Conservation (phyloP, 176 grass and related monocot species). For the Cocos nucifera region DNA sequence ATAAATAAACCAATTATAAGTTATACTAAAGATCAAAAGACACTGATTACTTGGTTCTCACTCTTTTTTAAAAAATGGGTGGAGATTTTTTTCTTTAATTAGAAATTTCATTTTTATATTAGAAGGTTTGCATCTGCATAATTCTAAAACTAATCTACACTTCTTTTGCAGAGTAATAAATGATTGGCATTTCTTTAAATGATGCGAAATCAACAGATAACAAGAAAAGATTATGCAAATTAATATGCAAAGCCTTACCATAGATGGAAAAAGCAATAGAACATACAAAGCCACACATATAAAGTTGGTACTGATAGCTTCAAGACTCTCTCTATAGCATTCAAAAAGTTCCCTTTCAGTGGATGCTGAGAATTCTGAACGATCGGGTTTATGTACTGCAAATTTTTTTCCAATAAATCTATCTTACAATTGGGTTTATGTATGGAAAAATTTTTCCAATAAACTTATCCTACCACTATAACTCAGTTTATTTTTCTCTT, state of each 20-base stretch:
- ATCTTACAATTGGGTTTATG: constrained; percentile 67
- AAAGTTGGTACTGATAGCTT: constrained; percentile 91
- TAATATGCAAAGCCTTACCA: constrained; percentile 43
- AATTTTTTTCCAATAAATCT: constrained; percentile 6
- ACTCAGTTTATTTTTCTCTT: constrained; percentile 6
- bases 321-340: constrained; percentile 93
- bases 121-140: no score
- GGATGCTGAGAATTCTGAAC: constrained; percentile 97
- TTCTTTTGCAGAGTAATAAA: no score
- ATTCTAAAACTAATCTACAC: no score
- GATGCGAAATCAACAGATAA: no score
- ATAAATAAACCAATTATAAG: no score
- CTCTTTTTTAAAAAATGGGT: no score
- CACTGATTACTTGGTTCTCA: no score
- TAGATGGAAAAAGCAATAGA: constrained; percentile 99
- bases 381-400: constrained; percentile 95
- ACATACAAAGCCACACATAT: constrained; percentile 99
- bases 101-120: no score
- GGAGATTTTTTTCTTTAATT: no score
- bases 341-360: constrained; percentile 75
- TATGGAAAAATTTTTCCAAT: constrained; percentile 41
- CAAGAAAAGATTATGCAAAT: no score
- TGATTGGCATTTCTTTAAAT: no score
- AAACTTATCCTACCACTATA: background rate
- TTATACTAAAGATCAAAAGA: no score